These are phyloP conservation scores for Aegilops longissima DNA, from an alignment of 176 grass and related monocot species.

Conservation along the genomic window DNA sequence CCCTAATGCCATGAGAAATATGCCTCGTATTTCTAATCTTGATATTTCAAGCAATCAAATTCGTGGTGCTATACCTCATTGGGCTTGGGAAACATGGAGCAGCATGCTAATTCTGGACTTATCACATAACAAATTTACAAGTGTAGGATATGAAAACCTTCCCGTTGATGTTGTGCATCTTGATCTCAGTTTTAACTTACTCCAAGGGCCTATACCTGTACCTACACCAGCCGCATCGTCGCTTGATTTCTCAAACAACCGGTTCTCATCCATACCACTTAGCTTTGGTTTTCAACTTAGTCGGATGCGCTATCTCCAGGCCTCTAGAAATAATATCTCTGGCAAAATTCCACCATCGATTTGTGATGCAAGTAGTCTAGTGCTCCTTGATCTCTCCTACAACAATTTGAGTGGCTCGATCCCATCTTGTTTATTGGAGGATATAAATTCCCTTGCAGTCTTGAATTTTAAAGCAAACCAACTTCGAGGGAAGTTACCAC, in stretches of 20 bases:
- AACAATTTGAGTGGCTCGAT: slow-evolving; percentile 31
- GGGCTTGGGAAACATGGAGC: no score
- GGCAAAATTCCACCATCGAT: slow-evolving; percentile 37
- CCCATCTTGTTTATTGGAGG: slow-evolving; percentile 30
- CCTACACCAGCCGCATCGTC: not conserved
- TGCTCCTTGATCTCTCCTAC: slow-evolving; percentile 35
- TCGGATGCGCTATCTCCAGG: not conserved
- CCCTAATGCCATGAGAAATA: no score
- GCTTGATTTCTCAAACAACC: slow-evolving; percentile 32
- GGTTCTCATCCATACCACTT: slow-evolving; percentile 24
- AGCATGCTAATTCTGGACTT: slow-evolving; percentile 16
- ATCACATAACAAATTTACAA: slow-evolving; percentile 52
- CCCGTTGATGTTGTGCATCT: fast-evolving
- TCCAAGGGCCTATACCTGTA: slow-evolving; percentile 27
- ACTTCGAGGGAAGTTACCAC: slow-evolving; percentile 2
- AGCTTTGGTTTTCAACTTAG: slow-evolving; percentile 27
- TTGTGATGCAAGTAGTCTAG: not conserved
- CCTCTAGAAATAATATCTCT: slow-evolving; percentile 1
- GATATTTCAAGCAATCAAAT: no score
- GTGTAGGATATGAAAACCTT: not conserved
- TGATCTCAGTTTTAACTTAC: slow-evolving; percentile 25
- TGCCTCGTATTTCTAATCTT: no score
- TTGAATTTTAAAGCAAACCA: slow-evolving; percentile 33
- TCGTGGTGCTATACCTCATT: no score
- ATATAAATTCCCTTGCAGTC: not conserved